Conservation (phyloP, 2,329 filamentous ascomycete genomes). For the Ceratocystis smalleyi region DNA sequence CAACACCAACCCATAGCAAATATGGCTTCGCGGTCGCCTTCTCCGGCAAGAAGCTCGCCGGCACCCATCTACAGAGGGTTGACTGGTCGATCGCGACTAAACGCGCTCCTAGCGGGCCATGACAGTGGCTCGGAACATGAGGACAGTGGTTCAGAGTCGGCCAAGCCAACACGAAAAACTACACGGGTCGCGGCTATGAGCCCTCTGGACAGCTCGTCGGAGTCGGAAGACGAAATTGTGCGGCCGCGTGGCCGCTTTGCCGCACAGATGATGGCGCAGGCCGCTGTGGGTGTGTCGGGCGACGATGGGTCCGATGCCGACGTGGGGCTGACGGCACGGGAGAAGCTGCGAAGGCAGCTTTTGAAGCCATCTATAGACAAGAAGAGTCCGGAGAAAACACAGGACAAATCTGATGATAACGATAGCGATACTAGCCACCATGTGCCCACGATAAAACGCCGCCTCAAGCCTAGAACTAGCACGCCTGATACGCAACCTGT, state of each 20-base stretch:
- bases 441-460: neutral
- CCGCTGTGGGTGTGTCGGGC: slow-evolving; percentile 25
- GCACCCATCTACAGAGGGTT: slow-evolving; percentile 19
- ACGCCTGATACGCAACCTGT: slow-evolving; percentile 23
- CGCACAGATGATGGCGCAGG: slow-evolving; percentile 40
- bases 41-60: slow-evolving; percentile 4
- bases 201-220: neutral
- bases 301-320: slow-evolving; percentile 25
- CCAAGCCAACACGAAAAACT: neutral
- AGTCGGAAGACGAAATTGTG: slow-evolving; percentile 24
- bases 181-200: neutral
- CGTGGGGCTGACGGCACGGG: slow-evolving; percentile 9
- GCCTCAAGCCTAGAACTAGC: slow-evolving; percentile 15
- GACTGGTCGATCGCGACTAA: slow-evolving; percentile 40
- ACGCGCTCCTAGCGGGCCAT: slow-evolving; percentile 36
- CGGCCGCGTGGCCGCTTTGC: slow-evolving; percentile 49
- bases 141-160: slow-evolving; percentile 10
- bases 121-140: slow-evolving; percentile 37
- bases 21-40: slow-evolving; percentile 14
- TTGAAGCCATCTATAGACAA: slow-evolving; percentile 21
- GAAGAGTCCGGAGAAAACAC: slow-evolving; percentile 21
- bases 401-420: slow-evolving; percentile 24
- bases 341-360: slow-evolving; percentile 11
- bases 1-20: neutral
- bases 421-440: slow-evolving; percentile 26